Conservation (phyloP, 352 stramenopile genomes). For the Globisporangium mamillatum region DNA sequence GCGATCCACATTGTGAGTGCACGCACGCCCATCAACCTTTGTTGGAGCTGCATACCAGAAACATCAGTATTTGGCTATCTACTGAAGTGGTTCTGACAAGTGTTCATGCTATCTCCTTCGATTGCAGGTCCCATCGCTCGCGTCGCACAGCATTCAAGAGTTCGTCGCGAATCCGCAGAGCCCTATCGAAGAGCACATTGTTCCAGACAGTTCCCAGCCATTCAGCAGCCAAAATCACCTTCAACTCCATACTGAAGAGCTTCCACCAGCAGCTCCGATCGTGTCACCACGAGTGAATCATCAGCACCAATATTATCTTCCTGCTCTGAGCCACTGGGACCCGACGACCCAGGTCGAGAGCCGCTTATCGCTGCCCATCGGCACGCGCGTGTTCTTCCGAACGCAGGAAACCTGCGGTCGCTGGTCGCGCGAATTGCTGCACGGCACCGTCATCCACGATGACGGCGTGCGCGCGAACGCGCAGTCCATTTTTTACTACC, state of each 20-base stretch:
- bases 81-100: neutral
- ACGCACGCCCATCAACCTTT: too few species aligned
- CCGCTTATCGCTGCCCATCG: constrained; percentile 29
- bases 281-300: constrained; percentile 5
- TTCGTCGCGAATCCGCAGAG: neutral
- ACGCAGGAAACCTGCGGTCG: constrained; percentile 32
- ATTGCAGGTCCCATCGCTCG: constrained; percentile 42
- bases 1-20: constrained; percentile 73
- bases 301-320: neutral
- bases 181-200: neutral
- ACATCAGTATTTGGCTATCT: neutral
- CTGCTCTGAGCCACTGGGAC: neutral
- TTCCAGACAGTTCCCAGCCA: neutral
- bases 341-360: constrained; percentile 28
- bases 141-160: constrained; percentile 29
- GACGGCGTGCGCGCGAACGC: constrained; percentile 22
- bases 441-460: constrained; percentile 38
- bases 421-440: constrained; percentile 57
- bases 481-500: constrained; percentile 35
- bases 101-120: neutral
- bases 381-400: constrained; percentile 57
- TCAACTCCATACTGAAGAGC: neutral
- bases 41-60: too few species aligned
- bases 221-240: neutral
- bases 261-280: constrained; percentile 14